Percentiles rank a stretch among this genome's conserved stretches.
phyloP scores from a whole-genome alignment of 2,329 filamentous ascomycete species.

The Epichloe hybrida region DNA sequence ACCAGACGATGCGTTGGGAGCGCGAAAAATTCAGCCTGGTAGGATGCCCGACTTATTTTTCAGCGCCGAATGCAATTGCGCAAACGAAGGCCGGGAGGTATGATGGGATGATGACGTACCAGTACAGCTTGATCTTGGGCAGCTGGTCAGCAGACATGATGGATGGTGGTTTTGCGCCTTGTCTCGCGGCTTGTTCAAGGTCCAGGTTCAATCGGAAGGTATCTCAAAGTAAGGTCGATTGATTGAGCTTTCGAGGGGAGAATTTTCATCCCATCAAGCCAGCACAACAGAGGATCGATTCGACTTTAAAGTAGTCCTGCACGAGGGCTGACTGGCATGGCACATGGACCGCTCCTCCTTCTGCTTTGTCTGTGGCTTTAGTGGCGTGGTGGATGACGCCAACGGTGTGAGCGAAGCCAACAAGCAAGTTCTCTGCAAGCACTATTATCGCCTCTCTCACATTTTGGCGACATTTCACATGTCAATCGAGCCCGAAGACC shows the following conservation, averaged over 20 bases:
- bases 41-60: background rate
- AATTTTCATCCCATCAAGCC: background rate
- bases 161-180: too few species aligned
- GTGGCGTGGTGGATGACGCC: too few species aligned
- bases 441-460: too few species aligned
- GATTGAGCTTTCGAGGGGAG: background rate
- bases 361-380: too few species aligned
- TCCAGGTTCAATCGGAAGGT: background rate
- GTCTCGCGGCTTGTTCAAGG: background rate
- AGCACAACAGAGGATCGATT: background rate
- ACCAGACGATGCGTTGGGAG: slow-evolving; percentile 71
- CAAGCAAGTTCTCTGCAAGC: too few species aligned
- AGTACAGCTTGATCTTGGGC: slow-evolving; percentile 50
- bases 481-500: too few species aligned
- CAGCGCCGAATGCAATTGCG: background rate
- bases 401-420: too few species aligned
- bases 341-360: background rate
- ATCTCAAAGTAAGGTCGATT: background rate
- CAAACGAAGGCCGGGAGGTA: background rate
- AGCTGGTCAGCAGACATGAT: slow-evolving; percentile 9
- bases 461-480: too few species aligned
- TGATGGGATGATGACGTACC: slow-evolving; percentile 27
- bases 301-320: background rate
- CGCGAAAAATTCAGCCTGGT: slow-evolving; percentile 74
- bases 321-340: background rate